phyloP scores from a whole-genome alignment of 176 grass and related monocot genomes.

The Aegilops bicornis region DNA sequence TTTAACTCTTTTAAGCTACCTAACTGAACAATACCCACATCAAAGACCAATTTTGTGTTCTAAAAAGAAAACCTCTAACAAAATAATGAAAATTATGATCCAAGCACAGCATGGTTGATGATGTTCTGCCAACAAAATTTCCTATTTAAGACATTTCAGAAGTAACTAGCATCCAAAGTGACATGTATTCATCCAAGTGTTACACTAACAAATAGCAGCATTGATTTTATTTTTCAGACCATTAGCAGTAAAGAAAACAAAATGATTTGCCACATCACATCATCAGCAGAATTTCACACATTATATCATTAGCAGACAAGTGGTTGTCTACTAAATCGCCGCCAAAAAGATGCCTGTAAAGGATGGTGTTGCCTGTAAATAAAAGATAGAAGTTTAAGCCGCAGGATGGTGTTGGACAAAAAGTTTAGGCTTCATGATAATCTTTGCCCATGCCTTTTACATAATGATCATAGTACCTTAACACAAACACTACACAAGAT shows the following conservation, averaged over 20 bases:
- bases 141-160: too few relatives aligned
- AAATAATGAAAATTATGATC: neutral
- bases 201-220: neutral
- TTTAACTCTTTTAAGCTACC: neutral
- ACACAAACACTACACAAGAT: neutral
- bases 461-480: neutral
- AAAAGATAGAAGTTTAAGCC: neutral
- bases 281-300: neutral
- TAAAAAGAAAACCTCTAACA: neutral
- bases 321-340: neutral
- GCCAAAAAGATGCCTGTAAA: neutral
- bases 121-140: neutral
- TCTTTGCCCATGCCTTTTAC: neutral
- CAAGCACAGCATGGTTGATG: neutral
- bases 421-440: neutral
- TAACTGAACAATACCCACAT: neutral
- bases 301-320: neutral
- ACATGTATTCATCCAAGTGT: neutral
- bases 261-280: too few relatives aligned
- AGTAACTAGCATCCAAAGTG: neutral
- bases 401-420: too few relatives aligned
- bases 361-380: neutral
- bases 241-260: too few relatives aligned
- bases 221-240: neutral
- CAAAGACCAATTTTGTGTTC: neutral